A percentile compares a stretch with the other conserved stretches of the same genome.
These are phyloP conservation scores for Heterobasidion annosum DNA, from an alignment of 1,284 basidiomycete genomes.

Conservation along the genomic window DNA sequence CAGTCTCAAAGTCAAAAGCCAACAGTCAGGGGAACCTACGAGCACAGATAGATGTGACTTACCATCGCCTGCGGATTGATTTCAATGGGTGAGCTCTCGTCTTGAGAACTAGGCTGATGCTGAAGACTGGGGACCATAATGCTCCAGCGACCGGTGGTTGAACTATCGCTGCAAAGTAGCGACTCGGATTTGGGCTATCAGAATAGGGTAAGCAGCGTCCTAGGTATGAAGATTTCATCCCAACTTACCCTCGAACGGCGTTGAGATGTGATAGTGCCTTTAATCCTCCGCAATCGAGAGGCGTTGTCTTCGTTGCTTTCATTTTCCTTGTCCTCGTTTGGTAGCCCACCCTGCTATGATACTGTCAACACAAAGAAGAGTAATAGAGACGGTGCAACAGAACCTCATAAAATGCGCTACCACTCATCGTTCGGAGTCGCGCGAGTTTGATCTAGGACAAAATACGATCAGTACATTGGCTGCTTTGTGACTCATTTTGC, in stretches of 20 bases:
- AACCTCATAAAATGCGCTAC: neutral
- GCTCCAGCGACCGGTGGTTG: neutral
- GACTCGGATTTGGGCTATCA: neutral
- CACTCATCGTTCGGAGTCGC: neutral
- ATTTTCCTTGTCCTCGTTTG: neutral
- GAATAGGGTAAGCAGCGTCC: neutral
- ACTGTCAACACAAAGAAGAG: neutral
- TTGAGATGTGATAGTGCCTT: neutral
- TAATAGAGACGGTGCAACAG: neutral
- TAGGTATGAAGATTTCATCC: neutral
- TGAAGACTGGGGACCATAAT: neutral
- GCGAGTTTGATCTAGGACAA: neutral
- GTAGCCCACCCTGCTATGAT: neutral
- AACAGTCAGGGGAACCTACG: too few relatives aligned
- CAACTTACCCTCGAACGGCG: neutral
- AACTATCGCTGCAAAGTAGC: neutral
- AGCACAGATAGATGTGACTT: too few relatives aligned
- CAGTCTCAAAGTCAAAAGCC: neutral
- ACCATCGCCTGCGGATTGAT: neutral
- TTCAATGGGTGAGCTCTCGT: too few relatives aligned
- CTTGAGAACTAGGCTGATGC: neutral
- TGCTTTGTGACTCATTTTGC: neutral
- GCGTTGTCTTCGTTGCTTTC: neutral
- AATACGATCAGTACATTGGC: neutral
- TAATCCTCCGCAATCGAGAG: neutral